Percentiles rank a stretch among this genome's conserved stretches.
Evolutionary conservation across 805 yeast species (phyloP).

Genomic region (Metschnikowia arizonensis): DNA sequence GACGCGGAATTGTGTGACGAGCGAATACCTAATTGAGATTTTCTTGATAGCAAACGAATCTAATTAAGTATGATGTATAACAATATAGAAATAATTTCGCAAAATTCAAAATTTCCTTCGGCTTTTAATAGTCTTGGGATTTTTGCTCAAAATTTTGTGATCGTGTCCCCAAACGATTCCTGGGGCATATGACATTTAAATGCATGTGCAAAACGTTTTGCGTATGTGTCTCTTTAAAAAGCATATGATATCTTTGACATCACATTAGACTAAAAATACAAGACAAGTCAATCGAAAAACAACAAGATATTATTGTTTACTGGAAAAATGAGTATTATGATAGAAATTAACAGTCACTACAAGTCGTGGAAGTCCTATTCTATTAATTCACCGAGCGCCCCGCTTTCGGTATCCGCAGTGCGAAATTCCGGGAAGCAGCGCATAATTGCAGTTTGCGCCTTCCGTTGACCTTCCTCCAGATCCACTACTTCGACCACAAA

Average conservation of each 20-base stretch:
- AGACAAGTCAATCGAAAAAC: not conserved
- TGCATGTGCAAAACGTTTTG: constrained; percentile 4
- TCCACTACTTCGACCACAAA: constrained; percentile 25
- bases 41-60: not conserved
- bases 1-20: constrained; percentile 16
- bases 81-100: not conserved
- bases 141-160: not conserved
- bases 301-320: not conserved
- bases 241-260: not conserved
- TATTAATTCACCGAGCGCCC: constrained; percentile 18
- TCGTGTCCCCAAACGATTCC: constrained; percentile 1
- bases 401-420: constrained; percentile 1
- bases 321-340: not conserved
- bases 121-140: no score
- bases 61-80: not conserved
- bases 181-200: not conserved
- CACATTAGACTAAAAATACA: no score
- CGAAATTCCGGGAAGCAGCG: constrained; percentile 14
- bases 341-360: not conserved
- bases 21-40: not conserved
- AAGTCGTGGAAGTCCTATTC: constrained; percentile 13
- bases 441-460: constrained; percentile 22
- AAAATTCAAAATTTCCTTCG: not conserved
- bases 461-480: constrained; percentile 18
- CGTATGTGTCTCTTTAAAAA: not conserved